Conservation (phyloP, 139 green algal genomes). For the Choricystis sp. region DNA sequence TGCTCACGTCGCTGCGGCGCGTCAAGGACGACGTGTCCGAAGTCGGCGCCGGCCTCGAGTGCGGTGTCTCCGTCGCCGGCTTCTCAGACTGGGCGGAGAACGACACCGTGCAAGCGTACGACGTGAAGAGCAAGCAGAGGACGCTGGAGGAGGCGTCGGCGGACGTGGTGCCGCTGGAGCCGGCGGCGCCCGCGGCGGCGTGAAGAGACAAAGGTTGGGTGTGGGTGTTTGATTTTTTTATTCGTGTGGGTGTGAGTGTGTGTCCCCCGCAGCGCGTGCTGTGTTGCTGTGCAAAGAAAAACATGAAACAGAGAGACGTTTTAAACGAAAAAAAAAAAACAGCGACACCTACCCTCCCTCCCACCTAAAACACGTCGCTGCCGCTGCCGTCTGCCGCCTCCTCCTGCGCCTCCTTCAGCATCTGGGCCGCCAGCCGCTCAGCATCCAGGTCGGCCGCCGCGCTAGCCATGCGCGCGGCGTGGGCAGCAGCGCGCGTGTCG, state of each 20-base stretch:
- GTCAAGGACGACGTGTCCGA: constrained; percentile 89
- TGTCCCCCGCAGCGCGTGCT: too few relatives aligned
- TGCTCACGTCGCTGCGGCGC: constrained; percentile 57
- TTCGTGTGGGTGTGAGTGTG: background rate
- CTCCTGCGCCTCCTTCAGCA: background rate
- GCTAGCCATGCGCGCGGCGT: background rate
- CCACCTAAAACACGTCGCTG: too few relatives aligned
- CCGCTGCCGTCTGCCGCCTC: background rate
- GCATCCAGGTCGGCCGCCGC: background rate
- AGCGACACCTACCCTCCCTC: too few relatives aligned
- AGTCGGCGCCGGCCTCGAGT: constrained; percentile 63
- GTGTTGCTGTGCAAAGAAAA: too few relatives aligned
- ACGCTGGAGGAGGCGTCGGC: constrained; percentile 29
- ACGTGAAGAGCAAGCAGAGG: constrained; percentile 16
- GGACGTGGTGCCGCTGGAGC: background rate
- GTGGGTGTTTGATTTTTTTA: background rate
- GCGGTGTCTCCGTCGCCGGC: constrained; percentile 47
- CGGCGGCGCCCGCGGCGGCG: too few relatives aligned
- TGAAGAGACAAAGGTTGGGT: background rate
- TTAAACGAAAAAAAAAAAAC: too few relatives aligned
- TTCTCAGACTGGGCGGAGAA: constrained; percentile 60
- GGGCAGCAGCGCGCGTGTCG: background rate
- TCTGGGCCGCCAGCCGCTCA: background rate
- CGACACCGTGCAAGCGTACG: constrained; percentile 28
- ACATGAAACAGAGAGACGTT: too few relatives aligned